Evolutionary conservation across 129 eudicot species (phyloP), one percentile per base, ranked within the genome.

Genomic region (Lactuca sativa): DNA sequence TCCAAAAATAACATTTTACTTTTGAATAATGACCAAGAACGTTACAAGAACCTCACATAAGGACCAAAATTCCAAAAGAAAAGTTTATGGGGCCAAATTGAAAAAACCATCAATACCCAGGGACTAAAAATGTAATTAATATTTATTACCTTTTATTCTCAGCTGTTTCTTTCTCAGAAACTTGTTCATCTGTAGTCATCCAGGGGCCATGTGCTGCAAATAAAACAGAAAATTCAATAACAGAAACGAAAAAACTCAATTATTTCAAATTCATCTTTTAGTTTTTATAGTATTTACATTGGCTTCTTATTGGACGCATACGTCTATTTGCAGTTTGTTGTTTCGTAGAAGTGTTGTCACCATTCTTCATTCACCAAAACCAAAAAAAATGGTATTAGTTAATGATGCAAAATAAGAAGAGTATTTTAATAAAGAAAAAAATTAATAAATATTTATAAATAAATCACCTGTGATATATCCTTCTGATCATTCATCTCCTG

Each of bases 181-280:
- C 67, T 61, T 79, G 86, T 33, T 82, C 78, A 81, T 72, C 73
- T 60, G 77, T 73, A 30, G 70, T 61, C 51, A 15, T 63, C 47
- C 77, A 73, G 52, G 84, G 75, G 62, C 88, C 97, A 77, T 80
- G 66, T 65, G 97, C 92, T 91, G 86, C 82, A 79, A 49, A 53
- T 12, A 40, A 32, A 9, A 44, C 14, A 12, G 31, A 9, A 65
- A 56, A 74, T 13, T 59, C n/a, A 47, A 41, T n/a, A 34, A 21
- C 52, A 49, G 64, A 32, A 56, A 38, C 34, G n/a, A 34, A 14
- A 9, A 66, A 66, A 54, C 16, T 59, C 36, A 3, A 44, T 59
- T 33, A 58, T 51, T 33, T 14, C 10, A 12, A 9, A 12, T 17
- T 11, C n/a, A 55, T 8, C 53, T 25, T 13, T 21, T 37, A 37